These are phyloP conservation scores for Millerozyma miso DNA, from an alignment of 805 yeast species.

Conservation along the genomic window DNA sequence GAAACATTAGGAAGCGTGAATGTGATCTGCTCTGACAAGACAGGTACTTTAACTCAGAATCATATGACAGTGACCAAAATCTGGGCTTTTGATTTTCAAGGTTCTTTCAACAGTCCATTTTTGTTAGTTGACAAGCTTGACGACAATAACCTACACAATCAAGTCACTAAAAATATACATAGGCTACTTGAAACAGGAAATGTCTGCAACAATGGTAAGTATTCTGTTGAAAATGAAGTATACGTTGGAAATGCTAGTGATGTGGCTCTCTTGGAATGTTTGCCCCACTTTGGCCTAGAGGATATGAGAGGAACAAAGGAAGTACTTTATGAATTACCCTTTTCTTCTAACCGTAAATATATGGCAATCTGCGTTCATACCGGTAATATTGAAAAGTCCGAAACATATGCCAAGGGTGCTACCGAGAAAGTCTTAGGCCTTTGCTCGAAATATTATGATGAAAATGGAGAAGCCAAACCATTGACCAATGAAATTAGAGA, in stretches of 20 bases:
- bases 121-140: slow-evolving; percentile 46
- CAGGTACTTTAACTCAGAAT: slow-evolving; percentile 79
- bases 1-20: slow-evolving; percentile 94
- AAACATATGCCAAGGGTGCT: slow-evolving; percentile 85
- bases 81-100: slow-evolving; percentile 67
- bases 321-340: slow-evolving; percentile 74
- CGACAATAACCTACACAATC: slow-evolving; percentile 36
- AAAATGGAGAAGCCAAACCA: slow-evolving; percentile 56
- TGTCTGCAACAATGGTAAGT: slow-evolving; percentile 71
- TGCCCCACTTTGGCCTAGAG: slow-evolving; percentile 63
- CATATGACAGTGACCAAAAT: slow-evolving; percentile 85
- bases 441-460: slow-evolving; percentile 57
- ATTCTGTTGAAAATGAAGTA: slow-evolving; percentile 62
- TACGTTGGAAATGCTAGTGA: slow-evolving; percentile 93
- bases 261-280: slow-evolving; percentile 77
- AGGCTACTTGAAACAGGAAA: slow-evolving; percentile 62
- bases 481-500: slow-evolving; percentile 48
- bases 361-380: slow-evolving; percentile 76
- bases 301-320: slow-evolving; percentile 62
- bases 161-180: slow-evolving; percentile 51
- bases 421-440: slow-evolving; percentile 63
- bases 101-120: slow-evolving; percentile 34
- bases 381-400: slow-evolving; percentile 54
- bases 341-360: slow-evolving; percentile 77
- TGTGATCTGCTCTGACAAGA: slow-evolving; percentile 88